Evolutionary conservation across 2,329 filamentous ascomycete species (phyloP).

Genomic region (Fusarium chaquense): DNA sequence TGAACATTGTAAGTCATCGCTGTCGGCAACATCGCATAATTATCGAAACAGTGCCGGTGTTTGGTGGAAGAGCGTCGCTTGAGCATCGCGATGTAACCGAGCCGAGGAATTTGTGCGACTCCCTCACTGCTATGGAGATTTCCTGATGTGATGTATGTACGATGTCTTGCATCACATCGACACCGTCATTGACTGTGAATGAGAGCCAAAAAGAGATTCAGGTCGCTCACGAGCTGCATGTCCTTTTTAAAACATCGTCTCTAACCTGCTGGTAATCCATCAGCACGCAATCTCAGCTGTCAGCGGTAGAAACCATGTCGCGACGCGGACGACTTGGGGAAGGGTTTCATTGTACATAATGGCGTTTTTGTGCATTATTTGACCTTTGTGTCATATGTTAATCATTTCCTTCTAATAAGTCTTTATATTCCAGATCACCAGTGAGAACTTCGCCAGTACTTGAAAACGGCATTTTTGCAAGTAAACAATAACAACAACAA

Average conservation of each 20-base stretch:
- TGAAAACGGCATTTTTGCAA: constrained; percentile 37
- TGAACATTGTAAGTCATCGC: not conserved
- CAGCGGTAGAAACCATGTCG: constrained; percentile 1
- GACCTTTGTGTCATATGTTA: not conserved
- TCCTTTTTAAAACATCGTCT: constrained; percentile 15
- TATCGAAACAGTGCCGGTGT: constrained; percentile 11
- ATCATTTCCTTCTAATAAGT: not conserved
- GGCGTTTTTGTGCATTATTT: not conserved
- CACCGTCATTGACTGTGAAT: constrained; percentile 7
- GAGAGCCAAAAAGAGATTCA: constrained; percentile 13
- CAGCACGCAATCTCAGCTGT: constrained; percentile 6
- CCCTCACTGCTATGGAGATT: constrained; percentile 12
- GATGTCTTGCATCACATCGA: constrained; percentile 15
- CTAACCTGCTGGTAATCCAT: constrained; percentile 21
- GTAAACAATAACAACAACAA: constrained; percentile 45
- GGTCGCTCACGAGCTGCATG: constrained; percentile 20
- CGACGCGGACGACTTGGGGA: constrained; percentile 1
- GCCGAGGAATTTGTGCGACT: constrained; percentile 18
- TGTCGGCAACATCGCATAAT: constrained; percentile 6
- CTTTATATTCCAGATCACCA: not conserved
- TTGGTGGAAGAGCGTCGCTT: constrained; percentile 3
- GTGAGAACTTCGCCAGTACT: constrained; percentile 18
- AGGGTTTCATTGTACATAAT: not conserved
- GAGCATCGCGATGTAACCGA: not conserved
- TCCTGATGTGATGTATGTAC: constrained; percentile 17